Evolutionary conservation across 2,329 filamentous ascomycete genomes (phyloP).

Genomic region (Aureobasidium musti): DNA sequence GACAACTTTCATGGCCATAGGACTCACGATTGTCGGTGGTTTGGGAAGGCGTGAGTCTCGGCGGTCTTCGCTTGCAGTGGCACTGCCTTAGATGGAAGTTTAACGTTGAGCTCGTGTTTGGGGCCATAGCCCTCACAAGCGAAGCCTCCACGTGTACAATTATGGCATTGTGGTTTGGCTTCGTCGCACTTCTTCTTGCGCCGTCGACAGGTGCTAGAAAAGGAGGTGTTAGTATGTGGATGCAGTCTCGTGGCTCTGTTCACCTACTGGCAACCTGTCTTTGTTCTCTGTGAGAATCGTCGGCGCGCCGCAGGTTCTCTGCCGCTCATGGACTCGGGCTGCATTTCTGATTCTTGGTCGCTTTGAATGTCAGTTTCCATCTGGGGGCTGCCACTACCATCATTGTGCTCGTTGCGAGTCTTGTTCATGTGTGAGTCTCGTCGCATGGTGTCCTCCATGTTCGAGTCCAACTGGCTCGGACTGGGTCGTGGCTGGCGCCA

Average conservation of each 20-base stretch:
- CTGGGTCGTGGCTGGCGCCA: constrained; percentile 7
- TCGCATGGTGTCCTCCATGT: constrained; percentile 9
- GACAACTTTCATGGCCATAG: no score
- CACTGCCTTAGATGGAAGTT: constrained; percentile 14
- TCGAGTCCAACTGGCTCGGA: not conserved
- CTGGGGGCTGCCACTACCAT: constrained; percentile 10
- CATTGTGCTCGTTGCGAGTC: not conserved
- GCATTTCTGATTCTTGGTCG: constrained; percentile 22
- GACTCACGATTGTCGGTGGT: constrained; percentile 22
- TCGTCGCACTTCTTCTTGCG: constrained; percentile 99
- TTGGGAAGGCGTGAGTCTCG: not conserved
- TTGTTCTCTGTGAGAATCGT: constrained; percentile 95
- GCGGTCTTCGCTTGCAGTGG: constrained; percentile 19
- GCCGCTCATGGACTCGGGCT: constrained; percentile 11
- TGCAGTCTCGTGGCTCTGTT: not conserved
- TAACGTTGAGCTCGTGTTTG: constrained; percentile 24
- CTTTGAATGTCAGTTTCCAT: constrained; percentile 7
- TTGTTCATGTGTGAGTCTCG: constrained; percentile 23
- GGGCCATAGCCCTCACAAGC: constrained; percentile 82
- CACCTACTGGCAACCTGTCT: constrained; percentile 75
- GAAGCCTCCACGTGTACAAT: constrained; percentile 88
- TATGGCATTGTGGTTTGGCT: constrained; percentile 86
- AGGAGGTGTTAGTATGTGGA: not conserved
- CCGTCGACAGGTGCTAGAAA: constrained; percentile 68
- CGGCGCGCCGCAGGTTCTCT: constrained; percentile 1